A percentile compares a stretch with the other conserved stretches of the same genome.
phyloP scores from a whole-genome alignment of 2,329 filamentous ascomycete species.

The Clarireedia paspali region DNA sequence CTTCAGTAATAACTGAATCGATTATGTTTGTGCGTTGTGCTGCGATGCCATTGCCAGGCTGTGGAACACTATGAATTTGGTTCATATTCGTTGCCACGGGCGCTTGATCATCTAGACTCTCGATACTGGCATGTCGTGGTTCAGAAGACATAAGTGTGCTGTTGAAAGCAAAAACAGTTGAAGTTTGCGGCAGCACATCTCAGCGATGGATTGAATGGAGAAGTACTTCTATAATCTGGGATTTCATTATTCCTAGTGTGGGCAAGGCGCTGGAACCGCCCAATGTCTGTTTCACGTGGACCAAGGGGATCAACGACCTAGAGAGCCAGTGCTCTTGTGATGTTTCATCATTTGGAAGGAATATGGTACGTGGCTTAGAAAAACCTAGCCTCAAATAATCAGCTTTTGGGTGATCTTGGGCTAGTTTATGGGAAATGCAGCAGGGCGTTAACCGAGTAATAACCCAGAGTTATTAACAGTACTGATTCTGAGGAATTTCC shows the following conservation, averaged over 20 bases:
- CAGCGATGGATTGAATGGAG: conserved; percentile 1
- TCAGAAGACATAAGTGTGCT: conserved; percentile 1
- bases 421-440: too few relatives aligned
- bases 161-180: not conserved
- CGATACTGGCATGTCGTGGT: not conserved
- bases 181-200: not conserved
- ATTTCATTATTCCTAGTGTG: not conserved
- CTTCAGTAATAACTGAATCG: too few relatives aligned
- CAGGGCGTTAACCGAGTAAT: too few relatives aligned
- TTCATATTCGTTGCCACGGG: too few relatives aligned
- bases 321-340: not conserved
- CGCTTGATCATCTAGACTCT: not conserved
- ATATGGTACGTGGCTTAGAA: not conserved
- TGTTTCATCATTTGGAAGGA: conserved; percentile 3
- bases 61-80: too few relatives aligned
- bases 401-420: too few relatives aligned
- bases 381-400: not conserved
- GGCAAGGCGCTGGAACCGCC: not conserved
- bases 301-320: not conserved
- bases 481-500: too few relatives aligned
- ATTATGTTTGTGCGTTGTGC: too few relatives aligned
- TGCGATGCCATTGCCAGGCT: too few relatives aligned
- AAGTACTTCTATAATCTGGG: conserved; percentile 7
- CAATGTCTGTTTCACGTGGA: too few relatives aligned
- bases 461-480: too few relatives aligned